Base-by-base conservation (phyloP, 768 basidiomycete genomes). In the Tricholomella constricta region DNA sequence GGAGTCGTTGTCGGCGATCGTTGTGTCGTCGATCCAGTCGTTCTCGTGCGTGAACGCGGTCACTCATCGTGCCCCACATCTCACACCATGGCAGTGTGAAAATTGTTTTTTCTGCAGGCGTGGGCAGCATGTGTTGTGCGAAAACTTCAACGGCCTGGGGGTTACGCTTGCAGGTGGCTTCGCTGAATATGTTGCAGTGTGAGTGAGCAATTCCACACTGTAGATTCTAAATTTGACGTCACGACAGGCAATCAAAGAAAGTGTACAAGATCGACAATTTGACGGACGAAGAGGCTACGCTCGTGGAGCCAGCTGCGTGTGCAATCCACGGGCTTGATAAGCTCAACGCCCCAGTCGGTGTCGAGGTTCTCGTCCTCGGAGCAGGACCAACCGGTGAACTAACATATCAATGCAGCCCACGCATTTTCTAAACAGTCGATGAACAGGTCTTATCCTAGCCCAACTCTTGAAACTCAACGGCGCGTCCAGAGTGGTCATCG, bases 241-340 rank as follows among this genome's bases (percentile, higher is more conserved):
- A 48, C 46, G n/a, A 14, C 52, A 88, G 87, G 59, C 76, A 80
- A 52, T 78, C 81, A 48, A 77, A 78, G 64, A 89, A 88, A 63
- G 75, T 86, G 12, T 89, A 83, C 78, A 85, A 86, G 69, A 85
- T 90, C 61, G 71, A 82, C 67, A 89, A 91, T 68, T 75, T 91
- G 44, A 79, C 82, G 9, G 87, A 89, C 61, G 85, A 88, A 63
- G 88, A 90, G 55, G 84, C 88, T 0, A 88, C 86, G 3, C 78
- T 91, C 9, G 71, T 90, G 31, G 89, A 91, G 61, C 89, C 89
- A 7, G 85, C 88, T 5, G 82, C 89, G 6, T 91, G 89, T 60
- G 89, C 88, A 26, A 78, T 91, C 34, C 89, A 91, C 69, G 89
- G 89, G 8, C 79, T 88, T 57, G 89, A 91, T 70, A 86, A 85